Evolutionary conservation across 108 stramenopile species (phyloP), one percentile per base, ranked within the genome.

Genomic region (Hondaea fermentalgiana): DNA sequence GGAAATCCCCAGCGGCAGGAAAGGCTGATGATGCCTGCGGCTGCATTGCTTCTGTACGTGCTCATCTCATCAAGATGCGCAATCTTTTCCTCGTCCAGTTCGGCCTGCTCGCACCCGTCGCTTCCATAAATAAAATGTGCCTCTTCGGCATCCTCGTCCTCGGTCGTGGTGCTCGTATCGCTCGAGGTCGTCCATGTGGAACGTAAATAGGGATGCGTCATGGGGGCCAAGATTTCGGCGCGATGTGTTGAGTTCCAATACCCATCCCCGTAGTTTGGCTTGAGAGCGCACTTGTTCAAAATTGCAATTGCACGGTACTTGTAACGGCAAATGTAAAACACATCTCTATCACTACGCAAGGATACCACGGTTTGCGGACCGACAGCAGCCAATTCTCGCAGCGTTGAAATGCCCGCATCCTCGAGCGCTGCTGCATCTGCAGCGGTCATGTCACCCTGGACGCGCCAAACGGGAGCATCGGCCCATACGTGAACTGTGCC

Each of bases 71-170:
- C 93, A 44, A 93, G 59, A 17, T 92, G 90, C 19, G 92, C 88
- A n/a, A 92, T 91, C 59, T 93, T 89, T 17, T 91, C 91, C 43
- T 88, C 90, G 5, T 88, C 76, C 44, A 91, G 76, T n/a, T 91
- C 57, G 47, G 87, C 91, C 35, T 92, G 89, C 44, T 64, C 59
- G 88, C 93, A 93, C 19, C 93, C 93, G 60, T 93, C 93, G 91
- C 91, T 92, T 19, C 12, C 45, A 14, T 93, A 92, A 87, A 92
- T 60, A 88, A 90, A 92, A 29, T 44, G 44, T 60, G 88, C 87
- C 16, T 53, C 89, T 14, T 88, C 89, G 64, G 72, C 53, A 21
- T 44, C 64, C 16, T 69, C 87, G 35, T 28, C 64, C 64, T 35
- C 25, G 64, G 35, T 69, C 42, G 64, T 10, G 64, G 1, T 69